phyloP scores from a whole-genome alignment of 140 eudicot species.

The Senecio squalidus region DNA sequence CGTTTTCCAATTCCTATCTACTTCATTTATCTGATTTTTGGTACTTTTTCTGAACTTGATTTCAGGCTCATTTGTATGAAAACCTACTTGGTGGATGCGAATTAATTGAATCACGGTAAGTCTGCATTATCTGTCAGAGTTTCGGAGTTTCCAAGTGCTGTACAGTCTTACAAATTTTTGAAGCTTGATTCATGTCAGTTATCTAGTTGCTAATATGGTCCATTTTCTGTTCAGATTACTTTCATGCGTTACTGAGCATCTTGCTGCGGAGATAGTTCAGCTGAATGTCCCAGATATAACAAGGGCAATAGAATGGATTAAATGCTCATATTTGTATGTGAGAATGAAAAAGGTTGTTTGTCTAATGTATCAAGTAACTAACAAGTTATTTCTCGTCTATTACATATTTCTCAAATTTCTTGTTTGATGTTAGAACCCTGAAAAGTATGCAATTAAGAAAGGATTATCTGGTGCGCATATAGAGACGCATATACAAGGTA shows the following conservation, averaged over 20 bases:
- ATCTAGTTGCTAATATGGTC: conserved; percentile 17
- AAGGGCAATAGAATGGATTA: conserved; percentile 95
- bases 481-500: conserved; percentile 89
- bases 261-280: conserved; percentile 93
- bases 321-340: conserved; percentile 90
- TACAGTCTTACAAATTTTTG: conserved; percentile 1
- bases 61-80: conserved; percentile 88
- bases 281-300: conserved; percentile 81
- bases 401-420: conserved; percentile 31
- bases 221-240: conserved; percentile 56
- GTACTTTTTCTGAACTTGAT: conserved; percentile 23
- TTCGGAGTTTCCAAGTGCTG: conserved; percentile 2
- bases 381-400: neutral
- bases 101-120: conserved; percentile 96
- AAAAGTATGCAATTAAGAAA: conserved; percentile 62
- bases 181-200: neutral
- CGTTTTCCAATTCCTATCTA: conserved; percentile 3
- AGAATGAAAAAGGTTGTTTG: conserved; percentile 78
- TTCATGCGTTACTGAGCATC: conserved; percentile 93
- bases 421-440: conserved; percentile 62
- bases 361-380: conserved; percentile 19
- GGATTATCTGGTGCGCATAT: conserved; percentile 50
- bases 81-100: conserved; percentile 92
- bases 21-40: conserved; percentile 14
- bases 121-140: conserved; percentile 19